Base-by-base conservation (phyloP, 2,329 filamentous ascomycete species). In the Plectosphaerella plurivora region DNA sequence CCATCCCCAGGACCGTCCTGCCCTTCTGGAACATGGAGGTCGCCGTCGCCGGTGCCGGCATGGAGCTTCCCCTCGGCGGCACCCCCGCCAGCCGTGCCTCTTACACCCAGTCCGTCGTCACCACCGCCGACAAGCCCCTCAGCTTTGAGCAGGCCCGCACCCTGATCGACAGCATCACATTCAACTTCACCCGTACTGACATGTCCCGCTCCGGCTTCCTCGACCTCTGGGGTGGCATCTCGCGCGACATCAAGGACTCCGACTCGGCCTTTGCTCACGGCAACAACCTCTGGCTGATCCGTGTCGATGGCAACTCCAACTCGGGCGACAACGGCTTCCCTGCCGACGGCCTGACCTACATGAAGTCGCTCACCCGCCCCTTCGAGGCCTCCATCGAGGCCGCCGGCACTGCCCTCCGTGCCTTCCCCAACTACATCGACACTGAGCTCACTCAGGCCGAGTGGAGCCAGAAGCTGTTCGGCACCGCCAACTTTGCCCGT, bases 251-350 rank as follows among this genome's bases (percentile, higher is more conserved):
- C n/a, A 49, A 69, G 2, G 61, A 68, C 5, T 58, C 65, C 2
- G 68, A 61, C 15, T 69, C 67, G 1, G 62, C 65, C 16, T 54
- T 67, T 12, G 70, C 71, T 8, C 65, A 72, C 9, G 75, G 73
- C 0, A 62, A 78, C 55, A 63, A 77, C 45, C 61, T 60, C 4
- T 68, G 70, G 14, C 68, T 79, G 11, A 68, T 69, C 54, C 55
- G 55, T 50, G 52, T 51, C 51, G 55, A 57, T 39, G 53, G 48
- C 51, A 46, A 41, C 49, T 46, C 53, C 4, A 39, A 41, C 47
- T 77, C 74, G 57, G 74, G 74, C 59, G 68, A 76, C 57, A 70
- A 69, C 56, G 35, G 20, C 47, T 78, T 78, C 59, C 74, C 76
- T 11, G 64, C 74, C 46, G 74, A 76, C 59, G 71, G 73, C 49